Percentiles rank a stretch among this genome's conserved stretches.
Conservation (phyloP, 2,329 filamentous ascomycete genomes). For the Diplodia mutila region DNA sequence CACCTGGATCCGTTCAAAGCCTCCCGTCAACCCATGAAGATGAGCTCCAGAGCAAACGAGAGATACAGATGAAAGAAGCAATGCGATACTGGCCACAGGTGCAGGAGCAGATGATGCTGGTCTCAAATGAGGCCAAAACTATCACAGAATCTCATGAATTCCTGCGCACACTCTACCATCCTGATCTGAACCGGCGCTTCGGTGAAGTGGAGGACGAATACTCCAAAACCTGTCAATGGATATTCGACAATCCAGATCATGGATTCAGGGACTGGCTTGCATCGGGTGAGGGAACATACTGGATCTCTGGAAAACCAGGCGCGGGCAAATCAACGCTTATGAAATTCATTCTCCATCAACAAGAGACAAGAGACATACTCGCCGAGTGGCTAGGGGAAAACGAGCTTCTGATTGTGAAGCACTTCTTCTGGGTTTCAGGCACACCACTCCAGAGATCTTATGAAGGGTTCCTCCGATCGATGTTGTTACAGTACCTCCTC, state of each 20-base stretch:
- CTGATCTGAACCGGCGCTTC: background rate
- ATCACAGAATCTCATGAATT: background rate
- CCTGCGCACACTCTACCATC: background rate
- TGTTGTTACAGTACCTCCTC: too few species aligned
- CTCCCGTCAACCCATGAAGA: background rate
- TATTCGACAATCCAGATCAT: slow-evolving; percentile 2
- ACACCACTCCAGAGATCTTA: too few species aligned
- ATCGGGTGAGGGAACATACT: too few species aligned
- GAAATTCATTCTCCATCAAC: too few species aligned
- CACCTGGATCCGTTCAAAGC: background rate
- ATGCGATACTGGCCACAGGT: background rate
- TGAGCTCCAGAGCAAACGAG: background rate
- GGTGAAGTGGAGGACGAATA: background rate
- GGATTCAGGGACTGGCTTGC: background rate
- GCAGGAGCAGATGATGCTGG: background rate
- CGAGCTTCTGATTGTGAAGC: too few species aligned
- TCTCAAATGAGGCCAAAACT: background rate
- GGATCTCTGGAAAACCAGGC: too few species aligned
- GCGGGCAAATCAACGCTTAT: slow-evolving; percentile 43
- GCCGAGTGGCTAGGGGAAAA: too few species aligned
- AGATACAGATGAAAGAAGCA: background rate
- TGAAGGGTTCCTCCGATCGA: too few species aligned
- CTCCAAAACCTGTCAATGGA: background rate
- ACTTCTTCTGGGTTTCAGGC: too few species aligned
- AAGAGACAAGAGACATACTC: too few species aligned